These are phyloP conservation scores for Primulina eburnea DNA, from an alignment of 257 asterid genomes.

Conservation along the genomic window DNA sequence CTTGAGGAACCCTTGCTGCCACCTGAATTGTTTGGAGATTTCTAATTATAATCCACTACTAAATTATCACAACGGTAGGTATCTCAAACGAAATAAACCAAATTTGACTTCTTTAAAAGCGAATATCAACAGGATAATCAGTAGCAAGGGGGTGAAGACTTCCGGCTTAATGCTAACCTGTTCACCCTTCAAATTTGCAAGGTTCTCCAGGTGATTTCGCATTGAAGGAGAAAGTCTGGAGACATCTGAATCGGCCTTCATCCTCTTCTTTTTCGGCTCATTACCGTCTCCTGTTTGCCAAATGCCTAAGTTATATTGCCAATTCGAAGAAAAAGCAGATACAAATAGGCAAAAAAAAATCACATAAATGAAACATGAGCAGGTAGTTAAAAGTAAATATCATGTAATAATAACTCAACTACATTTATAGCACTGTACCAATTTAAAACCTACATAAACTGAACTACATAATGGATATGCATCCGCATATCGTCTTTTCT, in stretches of 20 bases:
- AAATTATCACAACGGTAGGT: constrained; percentile 1
- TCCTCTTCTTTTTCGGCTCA: constrained; percentile 84
- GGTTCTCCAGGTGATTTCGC: constrained; percentile 71
- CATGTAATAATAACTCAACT: constrained; percentile 19
- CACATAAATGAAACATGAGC: neutral
- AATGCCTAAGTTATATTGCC: constrained; percentile 28
- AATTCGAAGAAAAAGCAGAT: constrained; percentile 4
- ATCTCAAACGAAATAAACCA: neutral
- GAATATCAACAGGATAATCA: constrained; percentile 2
- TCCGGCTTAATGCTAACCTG: constrained; percentile 50
- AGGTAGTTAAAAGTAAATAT: neutral
- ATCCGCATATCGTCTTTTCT: constrained; percentile 13
- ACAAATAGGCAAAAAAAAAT: constrained; percentile 2
- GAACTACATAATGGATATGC: neutral
- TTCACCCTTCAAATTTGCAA: constrained; percentile 90
- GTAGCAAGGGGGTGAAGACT: constrained; percentile 11
- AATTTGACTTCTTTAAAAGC: neutral
- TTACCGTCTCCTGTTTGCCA: constrained; percentile 57
- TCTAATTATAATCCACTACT: constrained; percentile 6
- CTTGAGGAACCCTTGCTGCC: constrained; percentile 90
- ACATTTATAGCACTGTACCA: constrained; percentile 2
- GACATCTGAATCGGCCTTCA: constrained; percentile 75
- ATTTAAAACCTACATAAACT: neutral
- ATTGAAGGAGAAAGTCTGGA: constrained; percentile 58
- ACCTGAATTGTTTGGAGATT: constrained; percentile 46